phyloP scores from a whole-genome alignment of 345 rosid genomes.

The Euphorbia lathyris region DNA sequence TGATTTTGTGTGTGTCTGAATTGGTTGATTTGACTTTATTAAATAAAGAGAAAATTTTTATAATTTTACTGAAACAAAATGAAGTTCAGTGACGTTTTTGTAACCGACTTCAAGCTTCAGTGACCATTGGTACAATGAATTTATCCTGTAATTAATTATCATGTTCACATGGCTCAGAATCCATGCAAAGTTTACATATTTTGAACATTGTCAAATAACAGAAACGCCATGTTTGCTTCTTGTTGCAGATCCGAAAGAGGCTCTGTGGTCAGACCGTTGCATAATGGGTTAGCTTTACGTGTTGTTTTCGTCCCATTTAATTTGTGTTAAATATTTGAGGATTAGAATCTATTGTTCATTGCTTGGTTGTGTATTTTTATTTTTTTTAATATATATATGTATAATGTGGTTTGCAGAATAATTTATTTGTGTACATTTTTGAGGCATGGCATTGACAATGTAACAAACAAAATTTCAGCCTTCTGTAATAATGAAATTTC shows the following conservation, averaged over 20 bases:
- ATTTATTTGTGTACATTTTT: not conserved
- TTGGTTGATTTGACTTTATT: no score
- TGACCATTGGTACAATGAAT: no score
- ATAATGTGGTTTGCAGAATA: slow-evolving; percentile 12
- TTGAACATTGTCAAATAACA: not conserved
- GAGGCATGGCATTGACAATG: not conserved
- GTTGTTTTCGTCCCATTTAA: slow-evolving; percentile 15
- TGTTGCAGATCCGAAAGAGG: slow-evolving; percentile 80
- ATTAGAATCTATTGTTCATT: slow-evolving; percentile 12
- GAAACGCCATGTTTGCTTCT: slow-evolving; percentile 4
- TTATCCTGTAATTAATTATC: no score
- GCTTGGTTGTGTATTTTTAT: slow-evolving; percentile 25
- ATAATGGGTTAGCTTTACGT: slow-evolving; percentile 34
- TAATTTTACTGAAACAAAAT: no score
- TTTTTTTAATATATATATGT: not conserved
- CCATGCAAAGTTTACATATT: no score
- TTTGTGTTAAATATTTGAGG: slow-evolving; percentile 15
- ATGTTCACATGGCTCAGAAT: no score
- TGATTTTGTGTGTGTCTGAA: no score
- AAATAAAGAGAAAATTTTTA: no score
- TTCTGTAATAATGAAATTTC: not conserved
- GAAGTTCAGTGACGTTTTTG: no score
- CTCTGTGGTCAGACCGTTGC: slow-evolving; percentile 60
- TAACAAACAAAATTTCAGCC: slow-evolving; percentile 2
- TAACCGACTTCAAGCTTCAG: no score